Base-by-base conservation (phyloP, 164 flowering plant genomes). In the Magnolia officinalis region DNA sequence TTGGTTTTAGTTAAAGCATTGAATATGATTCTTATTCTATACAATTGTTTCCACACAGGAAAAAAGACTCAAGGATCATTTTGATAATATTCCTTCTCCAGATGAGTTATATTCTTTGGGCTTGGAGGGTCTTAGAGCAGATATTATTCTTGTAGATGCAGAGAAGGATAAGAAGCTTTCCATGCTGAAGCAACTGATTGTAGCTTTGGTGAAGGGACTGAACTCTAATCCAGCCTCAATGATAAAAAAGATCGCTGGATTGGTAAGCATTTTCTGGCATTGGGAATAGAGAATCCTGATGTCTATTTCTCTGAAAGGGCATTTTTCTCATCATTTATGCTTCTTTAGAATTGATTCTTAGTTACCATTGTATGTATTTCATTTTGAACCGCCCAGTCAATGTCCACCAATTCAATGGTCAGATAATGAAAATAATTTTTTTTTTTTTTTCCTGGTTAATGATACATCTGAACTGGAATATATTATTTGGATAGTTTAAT, bases 221-320 rank as follows among this genome's bases (percentile, higher is more conserved):
- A 88, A 83, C 82, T 86, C 97, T 73, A 91, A 91, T 84, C 93
- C 97, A 74, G 91, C 97, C 71, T 88, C 97, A 71, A 81, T 91
- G 81, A 90, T 94, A 11, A 96, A 92, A 80, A 96, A 94, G 83
- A 92, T 96, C 77, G 97, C 99, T 45, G 95, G 88, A 84, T 78
- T 94, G 91, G 99, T 96, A 80, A 84, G 90, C 70, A 67, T 23
- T 70, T 29, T 70, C 31, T 74, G 14, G 16, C 20, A 20, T 4
- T 74, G 37, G 29, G 2, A 9, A 31, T 64, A 37, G 14, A 11
- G 6, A 6, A 63, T 63, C 31, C 24, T 49, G 50, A 68, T 71
- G 45, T 3, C 16, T 24, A 19, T 49, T 21, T 29, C 68, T 23
- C 72, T 13, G 24, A 65, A 37, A 63, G 8, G 20, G 20, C 20